Conservation (phyloP, 176 grass and related monocot genomes). For the Dactylis glomerata region DNA sequence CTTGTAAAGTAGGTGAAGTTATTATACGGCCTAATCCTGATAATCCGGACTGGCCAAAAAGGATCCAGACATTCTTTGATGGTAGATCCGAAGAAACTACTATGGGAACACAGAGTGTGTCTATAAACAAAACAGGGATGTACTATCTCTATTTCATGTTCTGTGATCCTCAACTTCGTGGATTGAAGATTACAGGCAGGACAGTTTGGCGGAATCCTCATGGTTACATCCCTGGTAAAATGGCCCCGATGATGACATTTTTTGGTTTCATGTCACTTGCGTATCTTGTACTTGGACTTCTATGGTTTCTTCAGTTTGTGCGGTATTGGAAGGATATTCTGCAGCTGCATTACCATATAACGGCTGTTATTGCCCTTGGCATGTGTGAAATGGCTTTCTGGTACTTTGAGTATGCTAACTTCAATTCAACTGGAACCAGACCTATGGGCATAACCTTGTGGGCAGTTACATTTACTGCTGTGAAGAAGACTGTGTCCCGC, state of each 20-base stretch:
- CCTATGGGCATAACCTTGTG: conserved; percentile 96
- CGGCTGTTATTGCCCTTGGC: conserved; percentile 92
- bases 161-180: conserved; percentile 83
- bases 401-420: conserved; percentile 98
- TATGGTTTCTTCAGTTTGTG: conserved; percentile 95
- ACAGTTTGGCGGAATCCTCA: conserved; percentile 99
- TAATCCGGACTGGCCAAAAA: conserved; percentile 80
- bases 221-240: conserved; percentile 99
- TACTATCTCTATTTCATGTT: conserved; percentile 99
- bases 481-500: conserved; percentile 96
- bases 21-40: conserved; percentile 89
- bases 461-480: conserved; percentile 97
- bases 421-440: conserved; percentile 86
- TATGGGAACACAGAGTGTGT: conserved; percentile 60
- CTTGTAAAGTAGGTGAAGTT: conserved; percentile 83
- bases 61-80: conserved; percentile 94
- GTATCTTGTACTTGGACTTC: conserved; percentile 87
- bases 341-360: conserved; percentile 97
- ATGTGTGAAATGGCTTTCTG: conserved; percentile 99
- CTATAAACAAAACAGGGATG: conserved; percentile 89
- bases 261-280: conserved; percentile 96
- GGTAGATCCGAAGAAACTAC: conserved; percentile 59
- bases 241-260: conserved; percentile 93
- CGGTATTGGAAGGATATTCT: conserved; percentile 84
- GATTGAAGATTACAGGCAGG: conserved; percentile 73